These are phyloP conservation scores for Chrysanthemum makinoi DNA, from an alignment of 129 eudicot genomes.

Conservation along the genomic window DNA sequence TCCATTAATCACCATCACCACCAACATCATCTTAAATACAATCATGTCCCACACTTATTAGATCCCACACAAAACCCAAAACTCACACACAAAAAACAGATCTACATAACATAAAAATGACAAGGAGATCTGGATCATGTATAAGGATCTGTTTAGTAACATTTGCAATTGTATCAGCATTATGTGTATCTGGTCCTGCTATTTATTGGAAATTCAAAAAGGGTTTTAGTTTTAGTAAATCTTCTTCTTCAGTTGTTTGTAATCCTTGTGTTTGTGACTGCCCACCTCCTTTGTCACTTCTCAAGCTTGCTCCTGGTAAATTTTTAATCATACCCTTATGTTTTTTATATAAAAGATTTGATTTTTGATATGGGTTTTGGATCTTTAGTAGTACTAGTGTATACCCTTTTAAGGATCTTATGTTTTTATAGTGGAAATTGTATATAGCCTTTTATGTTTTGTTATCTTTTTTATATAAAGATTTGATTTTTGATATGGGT, in stretches of 20 bases:
- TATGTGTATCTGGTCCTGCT: constrained; percentile 88
- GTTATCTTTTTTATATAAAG: background rate
- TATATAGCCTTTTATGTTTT: too few relatives aligned
- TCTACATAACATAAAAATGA: constrained; percentile 36
- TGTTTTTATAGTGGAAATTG: too few relatives aligned
- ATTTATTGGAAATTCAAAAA: constrained; percentile 65
- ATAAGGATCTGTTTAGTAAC: constrained; percentile 66
- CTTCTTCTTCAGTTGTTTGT: constrained; percentile 45
- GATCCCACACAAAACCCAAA: constrained; percentile 14
- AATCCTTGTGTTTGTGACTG: constrained; percentile 69
- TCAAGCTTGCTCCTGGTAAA: constrained; percentile 67
- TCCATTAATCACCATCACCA: too few relatives aligned
- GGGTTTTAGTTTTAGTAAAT: constrained; percentile 35
- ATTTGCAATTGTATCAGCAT: constrained; percentile 82
- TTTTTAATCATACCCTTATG: background rate
- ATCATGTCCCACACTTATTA: constrained; percentile 11
- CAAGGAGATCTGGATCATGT: constrained; percentile 69
- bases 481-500: background rate
- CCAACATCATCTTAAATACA: too few relatives aligned
- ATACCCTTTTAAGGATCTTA: too few relatives aligned
- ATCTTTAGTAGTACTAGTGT: too few relatives aligned
- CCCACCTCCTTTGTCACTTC: constrained; percentile 80
- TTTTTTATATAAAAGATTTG: background rate
- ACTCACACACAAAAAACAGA: background rate
- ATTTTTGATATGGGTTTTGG: background rate